Conservation (phyloP, 1,284 basidiomycete genomes). For the Cutaneotrichosporon cavernicola region DNA sequence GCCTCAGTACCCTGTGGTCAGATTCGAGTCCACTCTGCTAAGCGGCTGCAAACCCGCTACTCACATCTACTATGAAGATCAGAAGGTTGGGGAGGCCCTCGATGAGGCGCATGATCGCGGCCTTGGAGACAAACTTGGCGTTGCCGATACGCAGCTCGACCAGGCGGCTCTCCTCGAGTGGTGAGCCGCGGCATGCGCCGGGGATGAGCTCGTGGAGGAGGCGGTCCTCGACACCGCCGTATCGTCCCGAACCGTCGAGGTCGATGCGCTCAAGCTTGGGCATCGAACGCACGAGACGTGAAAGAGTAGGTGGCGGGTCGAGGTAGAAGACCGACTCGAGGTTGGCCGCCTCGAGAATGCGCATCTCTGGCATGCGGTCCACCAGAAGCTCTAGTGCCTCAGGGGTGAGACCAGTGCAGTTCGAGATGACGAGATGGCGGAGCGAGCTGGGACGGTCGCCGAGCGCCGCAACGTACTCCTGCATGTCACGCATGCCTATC, state of each 20-base stretch:
- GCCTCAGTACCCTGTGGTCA: conserved; percentile 63
- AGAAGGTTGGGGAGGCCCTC: conserved; percentile 63
- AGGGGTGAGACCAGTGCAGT: conserved; percentile 72
- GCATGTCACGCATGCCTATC: conserved; percentile 18
- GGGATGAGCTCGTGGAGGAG: conserved; percentile 56
- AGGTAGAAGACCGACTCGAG: conserved; percentile 50
- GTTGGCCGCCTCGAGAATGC: conserved; percentile 77
- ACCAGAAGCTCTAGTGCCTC: conserved; percentile 69
- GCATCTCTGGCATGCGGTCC: conserved; percentile 69
- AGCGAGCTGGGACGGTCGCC: conserved; percentile 55
- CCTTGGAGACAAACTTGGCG: conserved; percentile 64
- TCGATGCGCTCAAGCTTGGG: conserved; percentile 73
- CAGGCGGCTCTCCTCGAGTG: conserved; percentile 49
- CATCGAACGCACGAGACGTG: conserved; percentile 46
- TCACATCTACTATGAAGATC: conserved; percentile 67
- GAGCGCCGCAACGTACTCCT: conserved; percentile 55
- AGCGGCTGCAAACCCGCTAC: conserved; percentile 16
- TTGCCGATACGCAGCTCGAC: conserved; percentile 73
- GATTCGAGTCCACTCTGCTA: not conserved
- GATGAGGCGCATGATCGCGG: conserved; percentile 65
- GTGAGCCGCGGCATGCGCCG: conserved; percentile 15
- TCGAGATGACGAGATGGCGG: conserved; percentile 73
- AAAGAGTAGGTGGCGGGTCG: conserved; percentile 24
- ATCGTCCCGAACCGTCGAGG: conserved; percentile 67
- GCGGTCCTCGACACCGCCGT: conserved; percentile 66